Evolutionary conservation across 352 stramenopile species (phyloP), one percentile per base, ranked within the genome.

Genomic region (Globisporangium solare): DNA sequence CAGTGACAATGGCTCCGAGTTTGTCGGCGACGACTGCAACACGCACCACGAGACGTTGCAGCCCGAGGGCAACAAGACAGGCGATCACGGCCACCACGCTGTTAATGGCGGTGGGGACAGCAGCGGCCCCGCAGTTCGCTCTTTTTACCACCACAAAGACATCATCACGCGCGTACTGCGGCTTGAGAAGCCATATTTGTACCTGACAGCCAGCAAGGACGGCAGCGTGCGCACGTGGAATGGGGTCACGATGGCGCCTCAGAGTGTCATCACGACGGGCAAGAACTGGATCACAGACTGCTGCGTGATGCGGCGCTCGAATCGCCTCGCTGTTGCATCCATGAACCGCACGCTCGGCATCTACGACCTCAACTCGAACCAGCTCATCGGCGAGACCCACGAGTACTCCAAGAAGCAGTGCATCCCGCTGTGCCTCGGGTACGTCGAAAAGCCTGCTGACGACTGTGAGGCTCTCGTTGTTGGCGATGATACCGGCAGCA

Each of bases 211-310:
- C 7, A 88, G 76, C 64, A 88, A 88, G 54, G 81, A 91, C 57
- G 81, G 81, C 31, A 88, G 70, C 22, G 73, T 91, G 0, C 74
- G 79, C 8, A 91, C 81, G 22, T 91, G 81, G 81, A 91, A 83
- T 63, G 69, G 68, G 2, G 76, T 85, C 52, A 88, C 79, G 17
- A 62, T 91, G 51, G 73, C 73, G 32, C 76, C 79, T 13, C 81
- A 89, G 66, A 79, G 67, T 40, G 66, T 81, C 10, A 57, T 92
- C 21, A 70, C 77, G 13, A 89, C 75, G 7, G 75, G 78, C 13
- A 81, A 81, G 46, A 83, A 92, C 63, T 92, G 82, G 82, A 66
- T 94, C 42, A 92, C 82, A 0, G 80, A 91, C 54, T 84, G 72
- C 54, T 84, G 74, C 42, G 73, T 89, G 50, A 94, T 94, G 84